These are phyloP conservation scores for Diospyros kaki DNA, from an alignment of 148 eudicot species.

Conservation along the genomic window DNA sequence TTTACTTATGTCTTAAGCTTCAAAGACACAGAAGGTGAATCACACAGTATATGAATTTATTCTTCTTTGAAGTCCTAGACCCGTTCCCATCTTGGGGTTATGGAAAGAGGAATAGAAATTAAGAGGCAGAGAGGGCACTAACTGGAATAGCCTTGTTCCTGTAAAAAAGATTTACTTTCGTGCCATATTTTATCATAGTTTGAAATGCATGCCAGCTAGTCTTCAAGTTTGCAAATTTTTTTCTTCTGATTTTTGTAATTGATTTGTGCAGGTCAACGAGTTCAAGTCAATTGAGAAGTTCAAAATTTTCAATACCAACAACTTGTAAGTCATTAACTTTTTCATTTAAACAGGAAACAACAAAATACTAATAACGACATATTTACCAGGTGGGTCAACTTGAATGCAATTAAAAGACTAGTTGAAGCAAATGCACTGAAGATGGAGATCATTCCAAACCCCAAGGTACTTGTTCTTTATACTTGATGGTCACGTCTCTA, in stretches of 20 bases:
- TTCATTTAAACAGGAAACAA: neutral
- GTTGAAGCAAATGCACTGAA: constrained; percentile 86
- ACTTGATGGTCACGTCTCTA: constrained; percentile 3
- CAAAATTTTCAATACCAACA: constrained; percentile 99
- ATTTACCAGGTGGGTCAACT: constrained; percentile 83
- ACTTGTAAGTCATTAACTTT: constrained; percentile 55
- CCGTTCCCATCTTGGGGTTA: neutral
- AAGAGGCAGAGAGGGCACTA: neutral
- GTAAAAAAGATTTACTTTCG: neutral
- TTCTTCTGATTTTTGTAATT: constrained; percentile 15
- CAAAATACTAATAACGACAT: neutral
- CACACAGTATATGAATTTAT: neutral
- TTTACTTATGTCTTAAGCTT: neutral
- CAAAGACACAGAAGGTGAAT: too few relatives aligned
- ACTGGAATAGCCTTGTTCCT: neutral
- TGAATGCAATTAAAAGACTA: constrained; percentile 82
- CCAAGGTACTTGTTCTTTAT: constrained; percentile 53
- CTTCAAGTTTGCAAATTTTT: neutral
- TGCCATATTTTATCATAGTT: neutral
- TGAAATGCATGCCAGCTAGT: neutral
- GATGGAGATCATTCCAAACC: constrained; percentile 99
- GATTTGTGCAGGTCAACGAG: constrained; percentile 69
- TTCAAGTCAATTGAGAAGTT: constrained; percentile 99
- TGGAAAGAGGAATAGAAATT: neutral
- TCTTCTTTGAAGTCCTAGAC: neutral